phyloP scores from a whole-genome alignment of 2,329 filamentous ascomycete species.

The Ascochyta clinopodiicola region DNA sequence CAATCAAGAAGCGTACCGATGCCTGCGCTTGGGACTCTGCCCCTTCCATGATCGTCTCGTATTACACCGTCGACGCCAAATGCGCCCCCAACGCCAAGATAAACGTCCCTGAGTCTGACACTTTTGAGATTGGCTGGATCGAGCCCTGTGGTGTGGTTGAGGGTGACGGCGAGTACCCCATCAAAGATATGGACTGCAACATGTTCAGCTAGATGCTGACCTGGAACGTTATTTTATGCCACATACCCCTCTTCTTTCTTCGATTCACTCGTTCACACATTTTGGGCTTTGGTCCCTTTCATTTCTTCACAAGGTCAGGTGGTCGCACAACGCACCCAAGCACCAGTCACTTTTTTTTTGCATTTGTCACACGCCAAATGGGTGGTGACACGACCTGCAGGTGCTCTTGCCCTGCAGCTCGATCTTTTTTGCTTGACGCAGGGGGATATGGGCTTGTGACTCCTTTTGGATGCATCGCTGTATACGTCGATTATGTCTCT shows the following conservation, averaged over 20 bases:
- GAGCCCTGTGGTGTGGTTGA: constrained; percentile 44
- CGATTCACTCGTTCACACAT: constrained; percentile 7
- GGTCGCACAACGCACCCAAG: constrained; percentile 17
- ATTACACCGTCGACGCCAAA: constrained; percentile 47
- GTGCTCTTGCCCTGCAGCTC: constrained; percentile 4
- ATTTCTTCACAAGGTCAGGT: constrained; percentile 15
- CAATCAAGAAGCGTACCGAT: constrained; percentile 37
- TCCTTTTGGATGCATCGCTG: not conserved
- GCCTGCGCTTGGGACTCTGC: constrained; percentile 47
- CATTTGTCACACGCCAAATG: constrained; percentile 8
- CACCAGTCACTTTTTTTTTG: constrained; percentile 15
- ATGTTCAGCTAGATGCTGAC: constrained; percentile 28
- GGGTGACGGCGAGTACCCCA: constrained; percentile 54
- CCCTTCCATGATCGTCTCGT: constrained; percentile 52
- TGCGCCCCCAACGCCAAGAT: constrained; percentile 46
- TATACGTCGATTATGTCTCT: constrained; percentile 1
- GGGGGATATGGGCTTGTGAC: constrained; percentile 8
- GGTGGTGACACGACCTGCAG: constrained; percentile 13
- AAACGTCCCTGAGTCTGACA: constrained; percentile 29
- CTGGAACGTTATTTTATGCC: constrained; percentile 1
- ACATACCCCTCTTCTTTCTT: constrained; percentile 9
- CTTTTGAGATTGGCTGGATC: constrained; percentile 53
- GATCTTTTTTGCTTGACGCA: constrained; percentile 1
- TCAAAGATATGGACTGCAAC: constrained; percentile 47
- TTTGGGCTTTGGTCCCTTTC: constrained; percentile 7